Percentiles rank a stretch among this genome's conserved stretches.
Conservation (phyloP, 768 basidiomycete genomes). For the Kwoniella dejecticola region DNA sequence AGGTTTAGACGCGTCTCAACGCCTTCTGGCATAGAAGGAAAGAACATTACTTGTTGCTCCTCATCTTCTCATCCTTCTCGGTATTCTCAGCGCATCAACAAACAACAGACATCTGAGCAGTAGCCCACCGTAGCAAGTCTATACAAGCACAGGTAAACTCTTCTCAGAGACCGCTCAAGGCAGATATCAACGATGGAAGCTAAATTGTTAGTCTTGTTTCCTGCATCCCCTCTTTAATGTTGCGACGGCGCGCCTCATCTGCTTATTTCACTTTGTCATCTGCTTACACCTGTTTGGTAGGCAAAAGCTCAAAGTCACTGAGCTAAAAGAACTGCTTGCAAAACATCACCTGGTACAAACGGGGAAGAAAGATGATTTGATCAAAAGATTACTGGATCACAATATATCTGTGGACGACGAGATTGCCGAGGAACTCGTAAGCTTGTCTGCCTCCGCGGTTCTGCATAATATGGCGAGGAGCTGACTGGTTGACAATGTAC, state of each 20-base stretch:
- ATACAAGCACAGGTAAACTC: no score
- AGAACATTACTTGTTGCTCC: no score
- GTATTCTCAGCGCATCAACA: no score
- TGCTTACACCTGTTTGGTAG: constrained; percentile 16
- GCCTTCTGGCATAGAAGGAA: no score
- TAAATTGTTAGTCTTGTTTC: constrained; percentile 22
- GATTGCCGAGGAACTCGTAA: constrained; percentile 36
- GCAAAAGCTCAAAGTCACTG: constrained; percentile 50
- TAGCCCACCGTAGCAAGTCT: no score
- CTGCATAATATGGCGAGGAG: no score
- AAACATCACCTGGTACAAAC: constrained; percentile 42
- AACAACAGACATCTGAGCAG: no score
- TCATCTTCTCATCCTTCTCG: no score
- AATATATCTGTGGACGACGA: constrained; percentile 27
- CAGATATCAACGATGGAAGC: constrained; percentile 28
- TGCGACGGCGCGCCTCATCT: not conserved
- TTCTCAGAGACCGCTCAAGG: no score
- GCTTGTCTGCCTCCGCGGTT: constrained; percentile 9
- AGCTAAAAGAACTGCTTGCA: constrained; percentile 47
- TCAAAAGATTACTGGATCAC: constrained; percentile 47
- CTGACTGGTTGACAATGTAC: no score
- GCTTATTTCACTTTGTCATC: not conserved
- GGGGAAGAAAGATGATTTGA: constrained; percentile 50
- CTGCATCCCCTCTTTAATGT: constrained; percentile 3
- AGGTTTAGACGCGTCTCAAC: no score